A percentile compares a stretch with the other conserved stretches of the same genome.
Conservation (phyloP, 805 yeast genomes). For the Priceomyces haplophilus region DNA sequence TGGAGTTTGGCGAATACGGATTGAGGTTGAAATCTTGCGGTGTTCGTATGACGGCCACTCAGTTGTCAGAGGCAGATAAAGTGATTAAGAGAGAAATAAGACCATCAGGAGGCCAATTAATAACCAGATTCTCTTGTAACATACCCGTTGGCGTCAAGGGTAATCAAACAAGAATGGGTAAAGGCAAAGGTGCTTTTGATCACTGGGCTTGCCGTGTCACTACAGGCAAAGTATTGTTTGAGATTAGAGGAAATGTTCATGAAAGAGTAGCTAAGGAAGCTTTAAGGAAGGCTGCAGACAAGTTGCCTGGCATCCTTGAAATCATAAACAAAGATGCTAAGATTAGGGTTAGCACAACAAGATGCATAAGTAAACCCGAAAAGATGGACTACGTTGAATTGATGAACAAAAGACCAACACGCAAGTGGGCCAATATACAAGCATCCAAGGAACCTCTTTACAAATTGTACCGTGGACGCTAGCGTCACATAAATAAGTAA, state of each 20-base stretch:
- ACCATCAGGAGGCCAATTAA: slow-evolving; percentile 69
- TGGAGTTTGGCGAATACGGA: slow-evolving; percentile 82
- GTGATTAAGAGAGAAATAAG: slow-evolving; percentile 81
- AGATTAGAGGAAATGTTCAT: slow-evolving; percentile 77
- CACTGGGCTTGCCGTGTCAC: slow-evolving; percentile 97
- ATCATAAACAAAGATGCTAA: slow-evolving; percentile 62
- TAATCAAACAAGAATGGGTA: slow-evolving; percentile 99
- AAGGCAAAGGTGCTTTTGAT: slow-evolving; percentile 96
- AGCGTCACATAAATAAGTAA: slow-evolving; percentile 7
- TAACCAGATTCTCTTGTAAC: slow-evolving; percentile 79
- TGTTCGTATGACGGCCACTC: slow-evolving; percentile 77
- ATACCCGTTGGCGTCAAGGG: slow-evolving; percentile 94
- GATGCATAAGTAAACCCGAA: slow-evolving; percentile 47
- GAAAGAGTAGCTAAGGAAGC: slow-evolving; percentile 90
- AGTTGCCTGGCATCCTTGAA: slow-evolving; percentile 90
- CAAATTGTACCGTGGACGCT: slow-evolving; percentile 62
- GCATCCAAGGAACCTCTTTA: slow-evolving; percentile 51
- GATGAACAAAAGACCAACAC: slow-evolving; percentile 59
- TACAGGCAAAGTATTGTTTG: slow-evolving; percentile 89
- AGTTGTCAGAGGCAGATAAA: slow-evolving; percentile 86
- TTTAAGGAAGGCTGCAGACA: slow-evolving; percentile 82
- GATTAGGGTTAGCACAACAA: slow-evolving; percentile 69
- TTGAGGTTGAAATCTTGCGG: slow-evolving; percentile 89
- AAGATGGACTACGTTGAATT: slow-evolving; percentile 53
- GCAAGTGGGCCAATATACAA: slow-evolving; percentile 54